These are phyloP conservation scores for Fusarium sp. DNA, from an alignment of 2,329 filamentous ascomycete species.

Conservation along the genomic window DNA sequence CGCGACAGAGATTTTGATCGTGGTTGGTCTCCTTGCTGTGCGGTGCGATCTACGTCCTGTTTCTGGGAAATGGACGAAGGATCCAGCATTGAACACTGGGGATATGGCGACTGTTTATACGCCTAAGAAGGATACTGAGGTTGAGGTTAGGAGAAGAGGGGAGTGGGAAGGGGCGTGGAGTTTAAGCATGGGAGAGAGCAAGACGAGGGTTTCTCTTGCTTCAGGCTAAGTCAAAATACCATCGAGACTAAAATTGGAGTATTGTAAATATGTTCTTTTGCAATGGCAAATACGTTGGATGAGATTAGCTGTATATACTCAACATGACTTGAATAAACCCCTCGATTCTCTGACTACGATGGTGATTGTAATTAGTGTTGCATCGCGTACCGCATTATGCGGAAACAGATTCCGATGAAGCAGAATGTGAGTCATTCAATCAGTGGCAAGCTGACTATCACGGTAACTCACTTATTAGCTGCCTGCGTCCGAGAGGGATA, in stretches of 20 bases:
- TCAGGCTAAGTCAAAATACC: slow-evolving; percentile 25
- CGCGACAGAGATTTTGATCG: slow-evolving; percentile 45
- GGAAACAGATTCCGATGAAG: background rate
- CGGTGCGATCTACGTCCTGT: slow-evolving; percentile 8
- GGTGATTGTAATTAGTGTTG: background rate
- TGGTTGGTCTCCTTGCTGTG: slow-evolving; percentile 28
- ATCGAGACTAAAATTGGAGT: background rate
- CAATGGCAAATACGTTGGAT: background rate
- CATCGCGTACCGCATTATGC: background rate
- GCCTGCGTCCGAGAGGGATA: background rate
- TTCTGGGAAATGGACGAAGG: slow-evolving; percentile 8
- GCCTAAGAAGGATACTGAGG: slow-evolving; percentile 30
- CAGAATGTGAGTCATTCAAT: background rate
- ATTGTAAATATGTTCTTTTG: background rate
- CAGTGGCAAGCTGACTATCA: background rate
- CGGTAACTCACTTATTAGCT: background rate
- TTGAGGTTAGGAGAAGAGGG: slow-evolving; percentile 18
- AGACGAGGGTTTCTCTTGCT: slow-evolving; percentile 42
- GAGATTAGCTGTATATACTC: background rate
- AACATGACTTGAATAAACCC: background rate
- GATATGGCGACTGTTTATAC: slow-evolving; percentile 28
- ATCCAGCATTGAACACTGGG: slow-evolving; percentile 7
- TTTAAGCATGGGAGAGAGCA: slow-evolving; percentile 45
- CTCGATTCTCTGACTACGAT: too few relatives aligned
- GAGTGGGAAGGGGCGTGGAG: slow-evolving; percentile 38